Conservation (phyloP, 2,329 filamentous ascomycete genomes). For the Cladobotryum mycophilum region DNA sequence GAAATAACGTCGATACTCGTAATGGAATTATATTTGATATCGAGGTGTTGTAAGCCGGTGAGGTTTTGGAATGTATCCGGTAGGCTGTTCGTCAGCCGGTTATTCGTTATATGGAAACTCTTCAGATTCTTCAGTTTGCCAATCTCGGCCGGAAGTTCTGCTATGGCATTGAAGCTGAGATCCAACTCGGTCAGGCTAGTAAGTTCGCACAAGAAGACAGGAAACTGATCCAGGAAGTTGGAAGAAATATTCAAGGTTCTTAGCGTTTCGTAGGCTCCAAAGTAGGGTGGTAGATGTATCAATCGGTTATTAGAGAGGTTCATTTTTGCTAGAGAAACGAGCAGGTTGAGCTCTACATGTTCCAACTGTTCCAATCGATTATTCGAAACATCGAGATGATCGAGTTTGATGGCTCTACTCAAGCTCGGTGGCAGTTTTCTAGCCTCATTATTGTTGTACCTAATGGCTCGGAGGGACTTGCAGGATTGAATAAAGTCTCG, state of each 20-base stretch:
- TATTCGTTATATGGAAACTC: slow-evolving; percentile 92
- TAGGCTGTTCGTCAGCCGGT: slow-evolving; percentile 71
- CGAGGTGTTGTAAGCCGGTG: slow-evolving; percentile 76
- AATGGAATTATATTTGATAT: slow-evolving; percentile 89
- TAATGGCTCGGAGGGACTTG: slow-evolving; percentile 86
- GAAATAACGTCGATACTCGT: slow-evolving; percentile 83
- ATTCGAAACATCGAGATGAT: slow-evolving; percentile 89
- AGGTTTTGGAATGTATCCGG: slow-evolving; percentile 68
- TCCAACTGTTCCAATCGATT: slow-evolving; percentile 85
- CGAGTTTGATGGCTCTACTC: slow-evolving; percentile 71
- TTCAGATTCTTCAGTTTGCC: slow-evolving; percentile 75
- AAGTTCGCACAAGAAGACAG: slow-evolving; percentile 75
- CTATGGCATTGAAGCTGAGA: slow-evolving; percentile 92
- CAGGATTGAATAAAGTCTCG: slow-evolving; percentile 96
- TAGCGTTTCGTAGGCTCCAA: slow-evolving; percentile 71
- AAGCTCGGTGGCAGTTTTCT: slow-evolving; percentile 79
- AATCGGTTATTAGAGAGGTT: slow-evolving; percentile 92
- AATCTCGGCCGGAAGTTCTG: slow-evolving; percentile 67
- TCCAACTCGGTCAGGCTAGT: slow-evolving; percentile 85
- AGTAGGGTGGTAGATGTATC: slow-evolving; percentile 70
- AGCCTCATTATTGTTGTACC: slow-evolving; percentile 91
- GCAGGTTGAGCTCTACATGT: slow-evolving; percentile 69
- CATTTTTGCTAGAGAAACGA: slow-evolving; percentile 75
- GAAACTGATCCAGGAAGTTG: slow-evolving; percentile 82
- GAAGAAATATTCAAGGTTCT: slow-evolving; percentile 88